Evolutionary conservation across 73 alveolate genomes (phyloP).

Genomic region (Symbiodinium natans): DNA sequence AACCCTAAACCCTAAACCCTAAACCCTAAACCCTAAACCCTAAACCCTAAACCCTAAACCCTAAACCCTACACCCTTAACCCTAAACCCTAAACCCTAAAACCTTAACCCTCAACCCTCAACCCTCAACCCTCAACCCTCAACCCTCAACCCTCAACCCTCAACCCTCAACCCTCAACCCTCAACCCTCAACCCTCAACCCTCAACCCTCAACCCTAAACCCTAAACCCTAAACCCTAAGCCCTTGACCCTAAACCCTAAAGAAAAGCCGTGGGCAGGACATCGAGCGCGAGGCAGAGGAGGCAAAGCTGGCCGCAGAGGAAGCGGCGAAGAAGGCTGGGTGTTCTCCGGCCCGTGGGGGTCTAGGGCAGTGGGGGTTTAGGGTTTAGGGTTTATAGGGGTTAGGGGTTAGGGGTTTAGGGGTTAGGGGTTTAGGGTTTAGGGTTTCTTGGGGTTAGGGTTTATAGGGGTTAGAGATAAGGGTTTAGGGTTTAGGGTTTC

Average conservation of each 20-base stretch:
- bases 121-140: too few species aligned
- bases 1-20: background rate
- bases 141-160: too few species aligned
- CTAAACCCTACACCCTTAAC: background rate
- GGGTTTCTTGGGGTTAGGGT: background rate
- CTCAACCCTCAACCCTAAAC: too few species aligned
- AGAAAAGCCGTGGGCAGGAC: background rate
- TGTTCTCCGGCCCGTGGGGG: background rate
- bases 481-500: too few species aligned
- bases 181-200: too few species aligned
- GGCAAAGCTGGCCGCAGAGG: conserved; percentile 41
- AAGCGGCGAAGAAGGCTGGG: conserved; percentile 32
- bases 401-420: background rate
- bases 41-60: background rate
- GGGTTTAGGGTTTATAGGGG: background rate
- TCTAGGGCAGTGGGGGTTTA: background rate
- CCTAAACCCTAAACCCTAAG: too few species aligned
- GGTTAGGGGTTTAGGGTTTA: background rate
- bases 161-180: too few species aligned
- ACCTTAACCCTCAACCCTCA: too few species aligned
- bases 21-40: background rate
- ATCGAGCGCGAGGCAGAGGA: conserved; percentile 60
- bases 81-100: too few species aligned
- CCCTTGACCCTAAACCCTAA: too few species aligned
- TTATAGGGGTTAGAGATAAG: background rate